Base-by-base conservation (phyloP, 768 basidiomycete genomes). In the Russula brevipes region DNA sequence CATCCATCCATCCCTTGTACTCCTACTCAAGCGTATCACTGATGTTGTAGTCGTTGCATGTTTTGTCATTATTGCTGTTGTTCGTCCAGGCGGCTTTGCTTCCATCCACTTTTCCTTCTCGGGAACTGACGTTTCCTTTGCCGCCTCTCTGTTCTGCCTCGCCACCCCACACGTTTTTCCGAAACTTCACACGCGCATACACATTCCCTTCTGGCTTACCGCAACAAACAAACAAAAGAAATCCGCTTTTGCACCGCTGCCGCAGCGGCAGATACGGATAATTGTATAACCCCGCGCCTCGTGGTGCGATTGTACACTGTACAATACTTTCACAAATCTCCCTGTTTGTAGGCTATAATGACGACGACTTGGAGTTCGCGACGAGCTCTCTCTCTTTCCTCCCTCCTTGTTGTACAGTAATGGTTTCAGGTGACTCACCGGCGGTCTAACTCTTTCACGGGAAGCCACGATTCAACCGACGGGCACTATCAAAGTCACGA, bases 121-220 rank as follows among this genome's bases (percentile, higher is more conserved):
- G 57, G 57, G 52, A 59, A 46, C 55, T 24, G 35, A 47, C 36
- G 12, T 54, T 35, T 46, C 51, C 52, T 60, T 44, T 45, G n/a
- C 19, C 31, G 36, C 33, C 5, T n/a, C 19, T 41, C 38, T 38
- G 42, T 31, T 0, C 41, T 6, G 16, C 45, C 38, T 44, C 45
- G 51, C 16, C 49, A 31, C 31, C 51, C 56, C 61, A 58, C 56
- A 63, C 57, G 57, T 59, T 63, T 58, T 58, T 42, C 38, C 57
- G 57, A 54, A 57, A 38, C 35, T 53, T 35, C 45, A n/a, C 52
- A 45, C 54, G 41, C 38, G 46, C 35, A 39, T 35, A 24, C 36
- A 41, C 3, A 38, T n/a, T 14, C 14, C 44, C 19, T 38, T 38
- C 55, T 44, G 54, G 41, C 24, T 38, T 39, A 50, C 45, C 50